Evolutionary conservation across 2,329 filamentous ascomycete genomes (phyloP).

Genomic region (Aspergillaceae sp.): DNA sequence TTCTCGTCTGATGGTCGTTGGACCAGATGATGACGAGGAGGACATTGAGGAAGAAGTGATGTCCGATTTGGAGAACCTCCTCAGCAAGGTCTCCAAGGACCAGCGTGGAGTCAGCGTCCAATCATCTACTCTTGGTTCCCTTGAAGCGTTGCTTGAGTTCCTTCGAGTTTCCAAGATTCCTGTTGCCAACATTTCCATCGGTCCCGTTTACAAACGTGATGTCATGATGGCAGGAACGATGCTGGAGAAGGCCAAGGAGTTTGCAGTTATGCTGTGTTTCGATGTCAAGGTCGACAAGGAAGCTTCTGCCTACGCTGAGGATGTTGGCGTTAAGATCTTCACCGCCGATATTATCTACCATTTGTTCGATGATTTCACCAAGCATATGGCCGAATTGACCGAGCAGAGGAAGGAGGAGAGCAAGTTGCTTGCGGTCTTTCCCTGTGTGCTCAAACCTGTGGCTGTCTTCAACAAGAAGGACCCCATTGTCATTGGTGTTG

Average conservation of each 20-base stretch:
- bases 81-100: conserved; percentile 83
- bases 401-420: conserved; percentile 94
- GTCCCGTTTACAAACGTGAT: conserved; percentile 95
- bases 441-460: conserved; percentile 79
- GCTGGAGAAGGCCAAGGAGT: conserved; percentile 91
- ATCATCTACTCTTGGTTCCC: conserved; percentile 90
- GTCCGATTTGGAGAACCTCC: conserved; percentile 81
- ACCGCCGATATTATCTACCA: conserved; percentile 99
- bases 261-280: conserved; percentile 98
- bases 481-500: conserved; percentile 90
- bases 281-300: conserved; percentile 99
- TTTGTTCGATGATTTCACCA: conserved; percentile 91
- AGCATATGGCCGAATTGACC: conserved; percentile 78
- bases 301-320: conserved; percentile 79
- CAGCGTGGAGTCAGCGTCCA: conserved; percentile 95
- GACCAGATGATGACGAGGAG: conserved; percentile 91
- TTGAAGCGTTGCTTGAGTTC: conserved; percentile 95
- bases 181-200: conserved; percentile 93
- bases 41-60: conserved; percentile 96
- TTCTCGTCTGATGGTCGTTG: conserved; percentile 87
- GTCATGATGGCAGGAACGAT: conserved; percentile 90
- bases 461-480: conserved; percentile 98
- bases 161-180: conserved; percentile 93
- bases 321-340: conserved; percentile 94
- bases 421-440: conserved; percentile 94